phyloP scores from a whole-genome alignment of 352 stramenopile species.

The Phytophthora rubi region DNA sequence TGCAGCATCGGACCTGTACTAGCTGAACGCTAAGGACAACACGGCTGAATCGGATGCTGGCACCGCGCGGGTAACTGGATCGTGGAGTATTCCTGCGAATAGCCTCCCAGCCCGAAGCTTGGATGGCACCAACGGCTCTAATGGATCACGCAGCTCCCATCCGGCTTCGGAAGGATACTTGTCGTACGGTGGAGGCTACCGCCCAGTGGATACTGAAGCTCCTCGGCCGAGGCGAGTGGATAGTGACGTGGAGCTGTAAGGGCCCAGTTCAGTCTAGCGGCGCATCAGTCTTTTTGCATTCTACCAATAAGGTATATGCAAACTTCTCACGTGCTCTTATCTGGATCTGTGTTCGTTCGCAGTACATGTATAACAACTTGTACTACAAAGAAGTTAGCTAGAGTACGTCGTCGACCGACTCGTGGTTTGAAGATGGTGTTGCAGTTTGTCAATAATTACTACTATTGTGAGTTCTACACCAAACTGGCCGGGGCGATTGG shows the following conservation, averaged over 20 bases:
- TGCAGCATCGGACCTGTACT: constrained; percentile 42
- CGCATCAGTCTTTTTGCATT: neutral
- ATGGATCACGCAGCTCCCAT: constrained; percentile 48
- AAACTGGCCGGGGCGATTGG: too few relatives aligned
- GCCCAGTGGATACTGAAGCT: constrained; percentile 29
- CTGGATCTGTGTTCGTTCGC: too few relatives aligned
- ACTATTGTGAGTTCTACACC: too few relatives aligned
- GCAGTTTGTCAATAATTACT: too few relatives aligned
- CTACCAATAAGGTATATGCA: neutral
- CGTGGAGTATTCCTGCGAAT: constrained; percentile 30
- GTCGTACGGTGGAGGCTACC: constrained; percentile 35
- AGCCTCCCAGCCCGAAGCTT: constrained; percentile 38
- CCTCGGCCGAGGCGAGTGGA: constrained; percentile 50
- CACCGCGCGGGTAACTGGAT: constrained; percentile 24
- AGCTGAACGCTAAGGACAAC: constrained; percentile 30
- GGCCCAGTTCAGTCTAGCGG: neutral
- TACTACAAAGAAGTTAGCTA: too few relatives aligned
- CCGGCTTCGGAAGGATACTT: constrained; percentile 22
- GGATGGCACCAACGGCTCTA: constrained; percentile 47
- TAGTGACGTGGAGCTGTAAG: constrained; percentile 70
- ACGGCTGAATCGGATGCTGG: constrained; percentile 20
- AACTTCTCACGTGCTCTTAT: neutral
- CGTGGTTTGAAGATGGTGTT: too few relatives aligned
- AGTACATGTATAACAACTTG: too few relatives aligned
- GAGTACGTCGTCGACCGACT: too few relatives aligned